Evolutionary conservation across 1,284 basidiomycete genomes (phyloP), one percentile per base, ranked within the genome.

Genomic region (Neotropicomus parvogracilis): DNA sequence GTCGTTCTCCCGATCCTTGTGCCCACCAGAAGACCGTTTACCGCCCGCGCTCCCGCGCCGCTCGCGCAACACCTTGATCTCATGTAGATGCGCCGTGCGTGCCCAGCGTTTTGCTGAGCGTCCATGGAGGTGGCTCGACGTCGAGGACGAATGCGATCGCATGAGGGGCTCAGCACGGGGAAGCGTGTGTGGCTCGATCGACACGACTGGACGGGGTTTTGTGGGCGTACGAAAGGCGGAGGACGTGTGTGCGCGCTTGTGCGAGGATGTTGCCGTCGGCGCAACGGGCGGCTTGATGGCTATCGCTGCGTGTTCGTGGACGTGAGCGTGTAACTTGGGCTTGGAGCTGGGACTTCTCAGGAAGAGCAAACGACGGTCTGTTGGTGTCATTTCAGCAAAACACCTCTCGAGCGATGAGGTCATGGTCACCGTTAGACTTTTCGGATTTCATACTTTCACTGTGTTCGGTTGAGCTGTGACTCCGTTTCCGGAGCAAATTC

Each of bases 11-110:
- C 46, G 45, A 6, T 60, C 57, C 38, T 29, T 57, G 31, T 44
- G 11, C 7, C 4, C 24, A 21, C 36, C 44, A 5, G 5, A 24
- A 24, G 38, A 26, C 1, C 52, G 46, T 39, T 39, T 63, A 21
- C 37, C 48, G 2, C 50, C 36, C 1, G 42, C 49, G 28, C 54
- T 53, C 3, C 52, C 57, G 0, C 50, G 44, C 21, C 49, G 42
- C 39, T 50, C 58, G 4, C 40, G 54, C 12, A 31, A 24, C 2
- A 39, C 37, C 49, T 72, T 73, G 51, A 87, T 78, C 59, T 86
- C 83, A 56, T 88, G 86, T 51, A 88, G 54, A 70, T 88, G 86
- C 3, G 86, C 81, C 4, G 74, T 84, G 37, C 83, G 71, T 20
- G 84, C 85, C 79, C 80, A 85, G 34, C 74, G 73, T 50, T 76